These are phyloP conservation scores for Tetragonia tetragonoides DNA, from an alignment of 148 eudicot genomes.

Conservation along the genomic window DNA sequence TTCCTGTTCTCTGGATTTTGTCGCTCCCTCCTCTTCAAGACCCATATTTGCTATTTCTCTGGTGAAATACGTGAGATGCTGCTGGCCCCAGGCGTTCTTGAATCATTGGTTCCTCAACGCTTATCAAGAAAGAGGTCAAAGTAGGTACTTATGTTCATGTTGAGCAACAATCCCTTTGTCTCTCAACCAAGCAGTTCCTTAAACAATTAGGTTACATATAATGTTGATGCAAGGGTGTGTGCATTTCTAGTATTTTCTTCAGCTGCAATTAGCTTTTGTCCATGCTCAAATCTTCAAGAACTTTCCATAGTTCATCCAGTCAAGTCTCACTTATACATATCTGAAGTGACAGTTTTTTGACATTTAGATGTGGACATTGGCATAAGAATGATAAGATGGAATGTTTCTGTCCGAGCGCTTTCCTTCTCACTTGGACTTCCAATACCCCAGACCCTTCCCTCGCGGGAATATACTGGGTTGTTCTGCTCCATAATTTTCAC, in stretches of 20 bases:
- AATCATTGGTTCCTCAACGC: constrained; percentile 45
- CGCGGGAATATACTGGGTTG: no score
- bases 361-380: no score
- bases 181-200: not conserved
- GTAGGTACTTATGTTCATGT: constrained; percentile 21
- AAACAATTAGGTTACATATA: not conserved
- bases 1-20: not conserved
- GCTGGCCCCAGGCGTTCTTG: constrained; percentile 45
- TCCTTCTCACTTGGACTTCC: no score
- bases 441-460: no score
- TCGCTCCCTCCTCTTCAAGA: constrained; percentile 23
- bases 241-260: not conserved
- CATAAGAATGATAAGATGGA: no score
- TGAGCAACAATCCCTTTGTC: not conserved
- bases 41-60: constrained; percentile 47
- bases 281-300: not conserved
- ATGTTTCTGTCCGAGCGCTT: no score
- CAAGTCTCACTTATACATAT: not conserved
- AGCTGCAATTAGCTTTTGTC: not conserved
- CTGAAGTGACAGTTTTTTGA: not conserved
- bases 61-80: constrained; percentile 47
- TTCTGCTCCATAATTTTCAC: no score
- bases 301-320: not conserved
- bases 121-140: constrained; percentile 51
- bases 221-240: not conserved